Base-by-base conservation (phyloP, 495 filamentous ascomycete species). In the Opeltia flavorubescens region DNA sequence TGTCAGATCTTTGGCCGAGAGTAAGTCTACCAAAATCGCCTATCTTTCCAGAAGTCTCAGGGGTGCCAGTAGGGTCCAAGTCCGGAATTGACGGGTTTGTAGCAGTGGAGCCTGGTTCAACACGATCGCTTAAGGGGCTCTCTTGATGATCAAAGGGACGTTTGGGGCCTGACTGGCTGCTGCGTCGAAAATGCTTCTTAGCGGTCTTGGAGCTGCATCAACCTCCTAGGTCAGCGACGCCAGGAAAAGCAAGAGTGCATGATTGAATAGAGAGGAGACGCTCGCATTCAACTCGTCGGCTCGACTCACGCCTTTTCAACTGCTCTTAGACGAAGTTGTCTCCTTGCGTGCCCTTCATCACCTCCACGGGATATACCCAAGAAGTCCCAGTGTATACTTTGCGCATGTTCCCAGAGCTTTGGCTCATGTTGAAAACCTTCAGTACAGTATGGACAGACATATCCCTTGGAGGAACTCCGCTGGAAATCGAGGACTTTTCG, bases 341-440 rank as follows among this genome's bases (percentile, higher is more conserved):
- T 43, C 35, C 31, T 38, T 26, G 29, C 34, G 15, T 36, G 20
- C 24, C n/a, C 12, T 24, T 36, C 40, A 12, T 53, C 51, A 21
- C 12, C 26, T 9, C 7, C 23, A 11, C 4, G 21, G 1, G 12
- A 21, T n/a, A 21, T n/a, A 4, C 28, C 33, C 2, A 41, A 7
- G 7, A 11, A 18, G 30, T 53, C 36, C 15, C 28, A 18, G 9
- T 53, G 51, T 1, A 33, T 12, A 6, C 48, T 4, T 29, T 49
- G 49, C 17, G 50, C 50, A 31, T 53, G 50, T 0, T 40, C 40
- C 50, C 50, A 53, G n/a, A 45, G 13, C 25, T 47, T 49, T 2
- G 40, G 27, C 20, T 38, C 31, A 17, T 48, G 29, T 9, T 35
- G 25, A 21, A 38, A 53, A 2, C 9, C 11, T 4, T 24, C 9